phyloP scores from a whole-genome alignment of 345 rosid species.

The Syzygium aqueum region DNA sequence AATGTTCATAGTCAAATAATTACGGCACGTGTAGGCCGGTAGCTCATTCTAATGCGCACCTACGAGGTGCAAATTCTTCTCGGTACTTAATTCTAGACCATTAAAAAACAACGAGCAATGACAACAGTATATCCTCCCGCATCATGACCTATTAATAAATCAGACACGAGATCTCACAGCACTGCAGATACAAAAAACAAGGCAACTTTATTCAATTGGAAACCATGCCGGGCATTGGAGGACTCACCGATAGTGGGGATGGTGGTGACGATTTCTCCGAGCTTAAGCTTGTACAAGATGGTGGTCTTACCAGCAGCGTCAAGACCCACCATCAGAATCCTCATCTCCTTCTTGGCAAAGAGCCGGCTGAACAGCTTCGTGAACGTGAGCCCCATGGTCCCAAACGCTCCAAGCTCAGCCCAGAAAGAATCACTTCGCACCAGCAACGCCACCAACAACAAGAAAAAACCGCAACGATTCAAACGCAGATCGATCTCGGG shows the following conservation, averaged over 20 bases:
- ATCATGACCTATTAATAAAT: not conserved
- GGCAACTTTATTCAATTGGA: not conserved
- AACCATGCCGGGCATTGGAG: not conserved
- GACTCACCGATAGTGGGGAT: conserved; percentile 73
- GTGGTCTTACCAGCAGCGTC: conserved; percentile 91
- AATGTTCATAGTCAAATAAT: not conserved
- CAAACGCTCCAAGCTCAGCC: conserved; percentile 2
- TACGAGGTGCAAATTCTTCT: not conserved
- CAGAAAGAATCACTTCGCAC: not conserved
- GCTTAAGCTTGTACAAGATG: conserved; percentile 77
- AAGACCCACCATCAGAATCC: conserved; percentile 85
- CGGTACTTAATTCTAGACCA: not conserved
- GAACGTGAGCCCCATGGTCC: conserved; percentile 48
- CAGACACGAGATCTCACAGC: not conserved
- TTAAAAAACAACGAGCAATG: not conserved
- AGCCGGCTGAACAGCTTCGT: conserved; percentile 64
- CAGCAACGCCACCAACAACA: too few relatives aligned
- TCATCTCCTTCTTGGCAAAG: conserved; percentile 75
- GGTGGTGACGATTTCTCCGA: conserved; percentile 78
- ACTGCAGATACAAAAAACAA: not conserved
- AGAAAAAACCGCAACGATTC: not conserved
- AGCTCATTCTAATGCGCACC: not conserved
- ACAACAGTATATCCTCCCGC: not conserved
- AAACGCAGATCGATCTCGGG: not conserved
- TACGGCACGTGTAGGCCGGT: not conserved